A percentile compares a stretch with the other conserved stretches of the same genome.
Evolutionary conservation across 2,329 filamentous ascomycete genomes (phyloP).

Genomic region (Alternaria sp.): DNA sequence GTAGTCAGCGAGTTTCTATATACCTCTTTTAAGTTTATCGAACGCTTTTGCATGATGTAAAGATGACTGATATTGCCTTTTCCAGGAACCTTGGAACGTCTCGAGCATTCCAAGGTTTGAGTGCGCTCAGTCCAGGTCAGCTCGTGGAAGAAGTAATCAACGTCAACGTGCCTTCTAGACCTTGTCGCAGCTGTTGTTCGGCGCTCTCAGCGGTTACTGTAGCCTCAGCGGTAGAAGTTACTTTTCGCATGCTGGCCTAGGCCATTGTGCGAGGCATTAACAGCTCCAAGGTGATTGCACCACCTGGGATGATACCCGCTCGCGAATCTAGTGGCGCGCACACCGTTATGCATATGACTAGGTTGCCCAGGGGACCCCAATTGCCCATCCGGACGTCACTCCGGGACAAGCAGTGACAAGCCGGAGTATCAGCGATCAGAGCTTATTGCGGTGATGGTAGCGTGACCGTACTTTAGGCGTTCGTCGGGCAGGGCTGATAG

Average conservation of each 20-base stretch:
- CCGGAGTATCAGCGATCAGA: neutral
- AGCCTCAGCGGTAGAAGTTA: neutral
- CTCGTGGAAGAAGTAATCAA: neutral
- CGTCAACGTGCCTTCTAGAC: constrained; percentile 3
- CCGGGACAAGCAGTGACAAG: neutral
- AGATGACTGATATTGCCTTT: neutral
- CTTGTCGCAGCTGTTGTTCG: neutral
- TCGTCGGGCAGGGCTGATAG: neutral
- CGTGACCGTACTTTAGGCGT: neutral
- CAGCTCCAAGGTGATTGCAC: neutral
- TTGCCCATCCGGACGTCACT: neutral
- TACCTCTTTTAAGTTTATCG: constrained; percentile 6
- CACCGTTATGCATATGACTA: neutral
- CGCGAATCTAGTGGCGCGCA: constrained; percentile 4
- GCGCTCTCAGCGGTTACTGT: neutral
- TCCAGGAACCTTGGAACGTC: neutral
- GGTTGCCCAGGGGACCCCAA: neutral
- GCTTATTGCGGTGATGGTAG: neutral
- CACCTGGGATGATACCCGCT: neutral
- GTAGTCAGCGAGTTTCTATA: constrained; percentile 14
- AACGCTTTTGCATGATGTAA: neutral
- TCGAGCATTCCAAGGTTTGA: neutral
- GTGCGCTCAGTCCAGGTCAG: neutral
- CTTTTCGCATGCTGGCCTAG: neutral
- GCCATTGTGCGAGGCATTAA: neutral